These are phyloP conservation scores for Fusarium fujikuroi DNA, from an alignment of 2,329 filamentous ascomycete genomes.

Conservation along the genomic window DNA sequence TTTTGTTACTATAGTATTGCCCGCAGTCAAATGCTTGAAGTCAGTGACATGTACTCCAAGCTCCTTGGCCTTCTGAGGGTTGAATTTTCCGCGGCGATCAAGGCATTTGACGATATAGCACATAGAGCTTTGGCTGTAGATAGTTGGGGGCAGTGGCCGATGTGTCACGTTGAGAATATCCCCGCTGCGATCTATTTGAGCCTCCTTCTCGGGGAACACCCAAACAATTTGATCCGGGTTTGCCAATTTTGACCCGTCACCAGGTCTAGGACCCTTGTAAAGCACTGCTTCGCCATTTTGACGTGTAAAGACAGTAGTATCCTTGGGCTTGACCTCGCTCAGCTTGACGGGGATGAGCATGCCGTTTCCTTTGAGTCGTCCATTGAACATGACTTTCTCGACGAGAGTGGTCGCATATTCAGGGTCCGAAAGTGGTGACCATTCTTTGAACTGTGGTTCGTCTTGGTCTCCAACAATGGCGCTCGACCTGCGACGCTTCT, in stretches of 20 bases:
- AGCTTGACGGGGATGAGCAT: conserved; percentile 43
- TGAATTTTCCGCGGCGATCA: conserved; percentile 82
- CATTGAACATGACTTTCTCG: conserved; percentile 52
- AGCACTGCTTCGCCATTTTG: conserved; percentile 71
- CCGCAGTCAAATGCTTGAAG: conserved; percentile 70
- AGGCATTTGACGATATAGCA: conserved; percentile 89
- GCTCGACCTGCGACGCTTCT: conserved; percentile 48
- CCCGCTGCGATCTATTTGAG: conserved; percentile 7
- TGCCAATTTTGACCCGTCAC: conserved; percentile 23
- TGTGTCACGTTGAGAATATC: conserved; percentile 36
- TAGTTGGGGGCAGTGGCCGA: conserved; percentile 71
- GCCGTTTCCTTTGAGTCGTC: conserved; percentile 40
- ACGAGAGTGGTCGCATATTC: conserved; percentile 47
- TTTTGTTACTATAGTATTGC: conserved; percentile 69
- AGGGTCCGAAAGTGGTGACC: conserved; percentile 43
- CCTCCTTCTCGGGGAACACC: conserved; percentile 40
- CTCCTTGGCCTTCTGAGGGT: conserved; percentile 69
- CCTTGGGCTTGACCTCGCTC: conserved; percentile 44
- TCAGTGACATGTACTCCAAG: conserved; percentile 70
- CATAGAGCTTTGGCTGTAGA: conserved; percentile 73
- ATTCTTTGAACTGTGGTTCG: conserved; percentile 28
- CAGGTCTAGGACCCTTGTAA: conserved; percentile 71
- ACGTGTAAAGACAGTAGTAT: conserved; percentile 65
- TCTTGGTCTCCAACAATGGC: conserved; percentile 20
- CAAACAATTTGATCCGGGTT: conserved; percentile 43